Base-by-base conservation (phyloP, 2,329 filamentous ascomycete species). In the Stemphylium beticola region DNA sequence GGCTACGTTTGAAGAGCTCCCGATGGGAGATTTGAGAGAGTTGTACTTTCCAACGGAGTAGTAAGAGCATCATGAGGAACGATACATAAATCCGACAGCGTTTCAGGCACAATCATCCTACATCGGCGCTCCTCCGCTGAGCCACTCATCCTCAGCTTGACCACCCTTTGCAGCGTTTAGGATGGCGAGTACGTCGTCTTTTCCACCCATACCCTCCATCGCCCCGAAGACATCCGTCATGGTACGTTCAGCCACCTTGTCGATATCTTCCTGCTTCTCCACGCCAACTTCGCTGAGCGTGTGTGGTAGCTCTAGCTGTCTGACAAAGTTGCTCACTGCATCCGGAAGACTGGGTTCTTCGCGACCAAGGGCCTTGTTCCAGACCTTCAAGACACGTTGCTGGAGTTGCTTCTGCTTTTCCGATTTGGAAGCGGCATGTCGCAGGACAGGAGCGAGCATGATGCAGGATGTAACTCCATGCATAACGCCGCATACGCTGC, bases 401-500 rank as follows among this genome's bases (percentile, higher is more conserved):
- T 64, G 59, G 2, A 34, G 20, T 12, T 58, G 33, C 14, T 38
- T 55, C 39, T 64, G 59, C 38, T 42, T 53, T 11, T 57, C 52
- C 7, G 50, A 55, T n/a, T 51, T 56, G 8, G 47, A 46, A 6
- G 53, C 55, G 9, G 48, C 58, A 24, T 66, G 64, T 12, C 64
- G 51, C 20, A 66, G 44, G 2, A 64, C 62, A 20, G 62, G 58
- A 6, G 62, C 55, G 12, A 68, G 45, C 53, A 68, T 60, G 18
- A 68, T 58, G 24, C 65, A 67, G 2, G 58, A 58, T 12, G 65
- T 66, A 7, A 65, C 46, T 10, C 65, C 65, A 51, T 68, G 65
- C 60, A 65, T 59, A 15, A 68, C 57, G 14, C 56, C 59, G 39
- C 57, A 60, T 11, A 53, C 39, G 18, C 65, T 67, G 7, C 62